Evolutionary conservation across 495 filamentous ascomycete species (phyloP).

Genomic region (Podospora anserina): DNA sequence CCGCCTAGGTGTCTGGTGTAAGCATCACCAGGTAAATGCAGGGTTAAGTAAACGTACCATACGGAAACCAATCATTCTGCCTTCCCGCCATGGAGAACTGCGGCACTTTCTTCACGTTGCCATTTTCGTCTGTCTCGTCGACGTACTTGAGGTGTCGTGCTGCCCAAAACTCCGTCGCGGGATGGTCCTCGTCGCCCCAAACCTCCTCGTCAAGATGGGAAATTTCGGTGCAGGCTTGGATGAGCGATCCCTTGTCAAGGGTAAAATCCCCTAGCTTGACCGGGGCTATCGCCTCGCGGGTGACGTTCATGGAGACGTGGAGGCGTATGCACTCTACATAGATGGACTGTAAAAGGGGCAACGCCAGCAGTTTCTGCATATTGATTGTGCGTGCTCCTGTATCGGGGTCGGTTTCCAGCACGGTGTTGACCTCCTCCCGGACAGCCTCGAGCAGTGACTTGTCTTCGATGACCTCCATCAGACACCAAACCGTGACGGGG

Average conservation of each 20-base stretch:
- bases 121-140: constrained; percentile 8
- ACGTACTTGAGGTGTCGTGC: constrained; percentile 26
- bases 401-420: constrained; percentile 11
- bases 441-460: constrained; percentile 22
- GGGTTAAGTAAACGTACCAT: constrained; percentile 1
- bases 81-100: constrained; percentile 7
- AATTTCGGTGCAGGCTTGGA: constrained; percentile 28
- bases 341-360: constrained; percentile 40
- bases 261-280: constrained; percentile 21
- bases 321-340: constrained; percentile 41
- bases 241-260: constrained; percentile 24
- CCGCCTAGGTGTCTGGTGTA: constrained; percentile 4
- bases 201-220: constrained; percentile 28
- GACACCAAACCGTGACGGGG: constrained; percentile 27
- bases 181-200: constrained; percentile 31
- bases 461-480: constrained; percentile 32
- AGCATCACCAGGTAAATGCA: not conserved
- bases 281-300: constrained; percentile 21
- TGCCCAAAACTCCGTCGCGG: constrained; percentile 38
- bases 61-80: constrained; percentile 1
- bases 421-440: constrained; percentile 21
- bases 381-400: constrained; percentile 21
- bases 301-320: constrained; percentile 32
- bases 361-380: constrained; percentile 24
- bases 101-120: not conserved